Evolutionary conservation across 2,329 filamentous ascomycete species (phyloP), one percentile per base, ranked within the genome.

Genomic region (Nemania sp.): DNA sequence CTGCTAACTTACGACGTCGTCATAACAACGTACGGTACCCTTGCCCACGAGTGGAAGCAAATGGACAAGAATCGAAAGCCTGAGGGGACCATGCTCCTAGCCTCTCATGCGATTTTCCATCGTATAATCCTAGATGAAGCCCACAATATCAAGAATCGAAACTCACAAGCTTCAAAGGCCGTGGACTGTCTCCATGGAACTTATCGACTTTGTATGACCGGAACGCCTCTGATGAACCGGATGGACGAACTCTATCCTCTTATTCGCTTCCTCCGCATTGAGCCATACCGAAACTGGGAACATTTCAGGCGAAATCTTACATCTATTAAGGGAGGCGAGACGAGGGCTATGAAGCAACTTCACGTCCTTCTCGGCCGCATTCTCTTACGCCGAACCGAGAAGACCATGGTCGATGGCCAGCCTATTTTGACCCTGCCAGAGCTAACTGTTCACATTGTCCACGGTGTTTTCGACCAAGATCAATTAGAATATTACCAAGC

Each of bases 171-270:
- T 5, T 88, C 91, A 0, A 83, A 84, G 69, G 92, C 88, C 13
- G 88, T 88, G 35, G 87, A 83, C 73, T 78, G 80, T 20, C 80
- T 96, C 15, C 81, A 86, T 67, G 83, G 90, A n/a, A 84, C 81
- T 29, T 88, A 92, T 76, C 86, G 93, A 52, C 89, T 93, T 79
- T 94, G 91, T 76, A 87, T 96, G 80, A 94, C 91, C 5, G 93
- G 93, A 22, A 96, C 93, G 0, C 93, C 93, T 0, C 93, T 96
- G 90, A 97, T 97, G 92, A 98, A 97, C 74, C 89, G 87, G 15
- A 88, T 95, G 1, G 84, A 88, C 35, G 94, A 98, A 75, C 84
- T 97, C 2, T 96, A 88, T 75, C 92, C 93, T 1, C 82, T 97
- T 15, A 84, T 97, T 54, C 87, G 88, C 1, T 98, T 97, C 73